A percentile compares a stretch with the other conserved stretches of the same genome.
These are phyloP conservation scores for Phialophora expanda DNA, from an alignment of 2,329 filamentous ascomycete genomes.

Conservation along the genomic window DNA sequence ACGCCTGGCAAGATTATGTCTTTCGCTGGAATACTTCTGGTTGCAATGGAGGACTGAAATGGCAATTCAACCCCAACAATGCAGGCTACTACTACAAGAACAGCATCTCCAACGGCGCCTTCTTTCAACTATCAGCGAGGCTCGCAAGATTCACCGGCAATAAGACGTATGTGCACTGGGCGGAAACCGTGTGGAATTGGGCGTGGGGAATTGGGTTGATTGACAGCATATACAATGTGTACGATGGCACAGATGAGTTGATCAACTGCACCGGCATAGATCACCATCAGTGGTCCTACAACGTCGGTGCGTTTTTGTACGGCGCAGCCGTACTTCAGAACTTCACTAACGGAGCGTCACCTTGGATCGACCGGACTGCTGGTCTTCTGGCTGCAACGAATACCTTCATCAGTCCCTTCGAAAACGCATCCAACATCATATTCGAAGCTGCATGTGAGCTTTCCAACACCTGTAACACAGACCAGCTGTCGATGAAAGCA, in stretches of 20 bases:
- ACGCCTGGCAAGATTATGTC: slow-evolving; percentile 74
- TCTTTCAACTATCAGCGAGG: slow-evolving; percentile 80
- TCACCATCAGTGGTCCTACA: slow-evolving; percentile 70
- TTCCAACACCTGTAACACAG: slow-evolving; percentile 65
- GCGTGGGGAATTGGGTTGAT: slow-evolving; percentile 62
- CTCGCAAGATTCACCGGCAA: slow-evolving; percentile 70
- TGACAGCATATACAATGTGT: slow-evolving; percentile 66
- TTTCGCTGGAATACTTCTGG: slow-evolving; percentile 69
- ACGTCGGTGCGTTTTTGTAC: slow-evolving; percentile 65
- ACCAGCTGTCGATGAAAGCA: slow-evolving; percentile 76
- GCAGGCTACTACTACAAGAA: slow-evolving; percentile 78
- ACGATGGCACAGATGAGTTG: slow-evolving; percentile 63
- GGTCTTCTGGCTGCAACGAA: slow-evolving; percentile 59
- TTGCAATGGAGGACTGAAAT: slow-evolving; percentile 75
- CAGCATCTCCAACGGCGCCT: slow-evolving; percentile 74
- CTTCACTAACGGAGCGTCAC: slow-evolving; percentile 63
- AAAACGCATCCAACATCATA: slow-evolving; percentile 59
- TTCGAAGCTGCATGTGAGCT: slow-evolving; percentile 72
- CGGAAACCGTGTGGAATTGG: slow-evolving; percentile 68
- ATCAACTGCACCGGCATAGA: slow-evolving; percentile 67
- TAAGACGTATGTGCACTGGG: slow-evolving; percentile 67
- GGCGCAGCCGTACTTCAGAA: slow-evolving; percentile 49
- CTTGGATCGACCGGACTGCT: slow-evolving; percentile 60
- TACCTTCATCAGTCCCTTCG: slow-evolving; percentile 56
- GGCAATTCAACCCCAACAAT: slow-evolving; percentile 81